These are phyloP conservation scores for Trichoderma koningiopsis DNA, from an alignment of 2,329 filamentous ascomycete species.

Conservation along the genomic window DNA sequence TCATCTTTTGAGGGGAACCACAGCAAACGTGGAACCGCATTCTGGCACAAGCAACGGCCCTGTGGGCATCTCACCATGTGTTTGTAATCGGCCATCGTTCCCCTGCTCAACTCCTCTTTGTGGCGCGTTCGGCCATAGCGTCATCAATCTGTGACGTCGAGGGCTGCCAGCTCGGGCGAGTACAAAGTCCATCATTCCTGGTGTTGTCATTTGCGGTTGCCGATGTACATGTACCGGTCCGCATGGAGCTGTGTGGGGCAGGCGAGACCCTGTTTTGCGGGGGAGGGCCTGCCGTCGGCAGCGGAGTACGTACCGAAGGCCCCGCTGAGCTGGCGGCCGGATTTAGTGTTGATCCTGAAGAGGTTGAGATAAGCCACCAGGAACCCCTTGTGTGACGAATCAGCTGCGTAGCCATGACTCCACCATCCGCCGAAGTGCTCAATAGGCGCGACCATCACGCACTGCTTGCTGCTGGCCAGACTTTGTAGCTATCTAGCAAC, in stretches of 20 bases:
- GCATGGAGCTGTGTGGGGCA: conserved; percentile 19
- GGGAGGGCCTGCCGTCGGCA: conserved; percentile 8
- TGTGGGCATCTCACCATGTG: background rate
- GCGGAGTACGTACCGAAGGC: conserved; percentile 24
- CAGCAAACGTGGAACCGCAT: background rate
- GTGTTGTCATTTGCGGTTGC: background rate
- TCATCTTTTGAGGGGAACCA: background rate
- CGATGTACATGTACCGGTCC: background rate
- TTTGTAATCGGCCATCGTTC: background rate
- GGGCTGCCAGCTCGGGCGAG: background rate
- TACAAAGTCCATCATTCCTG: background rate
- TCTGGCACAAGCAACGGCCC: background rate
- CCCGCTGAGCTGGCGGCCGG: conserved; percentile 13
- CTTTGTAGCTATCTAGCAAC: conserved; percentile 3
- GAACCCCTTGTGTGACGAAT: background rate
- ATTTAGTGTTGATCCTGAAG: conserved; percentile 28
- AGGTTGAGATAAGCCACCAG: conserved; percentile 7
- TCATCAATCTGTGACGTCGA: conserved; percentile 20
- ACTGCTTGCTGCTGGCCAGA: background rate
- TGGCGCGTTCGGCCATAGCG: conserved; percentile 10
- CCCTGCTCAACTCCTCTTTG: background rate
- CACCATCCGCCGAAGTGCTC: conserved; percentile 9
- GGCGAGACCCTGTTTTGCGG: conserved; percentile 28
- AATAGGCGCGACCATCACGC: background rate
- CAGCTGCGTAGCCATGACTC: background rate